These are phyloP conservation scores for Kuraishia hungarica DNA, from an alignment of 805 yeast species.

Conservation along the genomic window DNA sequence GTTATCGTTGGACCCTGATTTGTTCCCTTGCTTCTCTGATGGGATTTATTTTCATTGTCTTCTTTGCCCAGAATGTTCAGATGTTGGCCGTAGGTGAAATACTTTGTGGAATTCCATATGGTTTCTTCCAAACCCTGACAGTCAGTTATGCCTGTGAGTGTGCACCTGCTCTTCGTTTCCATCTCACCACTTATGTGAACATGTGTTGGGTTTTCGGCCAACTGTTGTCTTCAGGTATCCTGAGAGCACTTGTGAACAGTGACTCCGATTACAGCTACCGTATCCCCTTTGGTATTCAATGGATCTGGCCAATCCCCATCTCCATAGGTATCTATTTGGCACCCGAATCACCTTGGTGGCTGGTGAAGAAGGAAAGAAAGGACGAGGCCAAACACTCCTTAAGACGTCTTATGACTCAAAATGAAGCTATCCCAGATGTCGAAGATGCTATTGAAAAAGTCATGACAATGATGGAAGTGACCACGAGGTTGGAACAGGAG, in stretches of 20 bases:
- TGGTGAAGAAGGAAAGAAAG: constrained; percentile 30
- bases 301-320: constrained; percentile 50
- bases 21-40: constrained; percentile 18
- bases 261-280: constrained; percentile 12
- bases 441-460: constrained; percentile 3
- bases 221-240: constrained; percentile 45
- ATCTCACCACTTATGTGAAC: constrained; percentile 42
- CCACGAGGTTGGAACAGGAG: constrained; percentile 36
- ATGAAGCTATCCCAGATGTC: constrained; percentile 3
- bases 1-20: constrained; percentile 30
- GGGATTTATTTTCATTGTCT: constrained; percentile 28
- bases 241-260: constrained; percentile 15
- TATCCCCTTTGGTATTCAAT: constrained; percentile 51
- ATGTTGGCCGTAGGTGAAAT: constrained; percentile 34
- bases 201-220: constrained; percentile 52
- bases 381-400: constrained; percentile 35
- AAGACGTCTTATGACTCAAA: constrained; percentile 17
- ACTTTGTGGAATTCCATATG: constrained; percentile 43
- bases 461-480: constrained; percentile 1
- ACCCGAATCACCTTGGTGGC: constrained; percentile 56
- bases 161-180: constrained; percentile 43
- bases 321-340: constrained; percentile 32
- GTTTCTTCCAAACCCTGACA: constrained; percentile 41
- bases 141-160: constrained; percentile 51
- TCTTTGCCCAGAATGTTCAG: constrained; percentile 27